These are phyloP conservation scores for Salix caprea DNA, from an alignment of 345 rosid species.

Conservation along the genomic window DNA sequence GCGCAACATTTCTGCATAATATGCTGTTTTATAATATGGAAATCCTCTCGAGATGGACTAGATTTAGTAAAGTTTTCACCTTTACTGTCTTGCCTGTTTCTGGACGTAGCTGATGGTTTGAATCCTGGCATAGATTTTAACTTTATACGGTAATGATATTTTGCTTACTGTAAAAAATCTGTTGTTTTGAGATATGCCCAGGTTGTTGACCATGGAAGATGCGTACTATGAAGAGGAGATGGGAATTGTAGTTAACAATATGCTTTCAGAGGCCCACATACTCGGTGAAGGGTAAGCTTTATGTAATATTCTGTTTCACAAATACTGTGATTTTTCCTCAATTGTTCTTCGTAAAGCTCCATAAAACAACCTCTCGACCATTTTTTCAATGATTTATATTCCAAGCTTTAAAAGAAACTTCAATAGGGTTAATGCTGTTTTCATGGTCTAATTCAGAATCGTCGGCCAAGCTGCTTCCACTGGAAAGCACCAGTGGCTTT, in stretches of 20 bases:
- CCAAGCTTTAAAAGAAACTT: not conserved
- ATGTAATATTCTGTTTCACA: not conserved
- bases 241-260: constrained; percentile 40
- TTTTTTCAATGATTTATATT: not conserved
- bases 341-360: not conserved
- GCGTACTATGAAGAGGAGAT: constrained; percentile 57
- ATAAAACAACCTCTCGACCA: not conserved
- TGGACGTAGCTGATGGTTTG: constrained; percentile 1
- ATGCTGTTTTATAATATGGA: not conserved
- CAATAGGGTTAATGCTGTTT: not conserved
- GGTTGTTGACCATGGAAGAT: constrained; percentile 76
- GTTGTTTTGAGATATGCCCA: constrained; percentile 25
- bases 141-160: not conserved
- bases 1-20: constrained; percentile 3
- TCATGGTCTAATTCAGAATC: constrained; percentile 13
- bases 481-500: constrained; percentile 69
- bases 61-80: not conserved
- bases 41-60: not conserved
- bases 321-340: not conserved
- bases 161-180: constrained; percentile 18
- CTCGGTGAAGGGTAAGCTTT: constrained; percentile 79
- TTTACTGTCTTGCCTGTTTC: constrained; percentile 4
- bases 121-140: not conserved
- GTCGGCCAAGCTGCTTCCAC: constrained; percentile 55
- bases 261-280: constrained; percentile 56